Evolutionary conservation across 2,329 filamentous ascomycete species (phyloP).

Genomic region (Rutstroemia sp.): DNA sequence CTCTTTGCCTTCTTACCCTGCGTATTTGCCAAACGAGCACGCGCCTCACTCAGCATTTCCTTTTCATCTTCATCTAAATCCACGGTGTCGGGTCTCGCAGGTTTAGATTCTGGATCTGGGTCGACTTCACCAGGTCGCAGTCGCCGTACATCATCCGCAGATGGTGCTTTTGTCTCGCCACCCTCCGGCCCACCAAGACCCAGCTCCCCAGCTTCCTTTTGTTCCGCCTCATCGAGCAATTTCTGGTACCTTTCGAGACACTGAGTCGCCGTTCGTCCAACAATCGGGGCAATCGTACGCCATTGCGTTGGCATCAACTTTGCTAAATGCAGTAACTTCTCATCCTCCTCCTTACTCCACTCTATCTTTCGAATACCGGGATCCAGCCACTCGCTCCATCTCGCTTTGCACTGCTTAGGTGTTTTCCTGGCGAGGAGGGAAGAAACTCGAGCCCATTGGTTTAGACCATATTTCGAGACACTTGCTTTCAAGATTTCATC

Average conservation of each 20-base stretch:
- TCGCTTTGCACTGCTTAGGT: conserved; percentile 96
- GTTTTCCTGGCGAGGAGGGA: conserved; percentile 96
- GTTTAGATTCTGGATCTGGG: conserved; percentile 95
- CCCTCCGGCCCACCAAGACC: conserved; percentile 80
- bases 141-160: conserved; percentile 83
- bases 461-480: conserved; percentile 89
- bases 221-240: conserved; percentile 90
- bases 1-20: conserved; percentile 99
- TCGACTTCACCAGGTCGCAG: conserved; percentile 90
- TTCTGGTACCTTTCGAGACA: conserved; percentile 97
- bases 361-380: conserved; percentile 97
- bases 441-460: conserved; percentile 97
- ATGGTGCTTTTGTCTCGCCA: conserved; percentile 79
- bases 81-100: conserved; percentile 90
- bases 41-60: conserved; percentile 97
- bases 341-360: conserved; percentile 98
- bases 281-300: conserved; percentile 95
- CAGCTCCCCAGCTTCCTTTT: conserved; percentile 72
- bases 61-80: conserved; percentile 99
- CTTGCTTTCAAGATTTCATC: conserved; percentile 91
- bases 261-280: conserved; percentile 92
- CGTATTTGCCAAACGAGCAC: conserved; percentile 91
- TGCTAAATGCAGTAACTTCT: conserved; percentile 90
- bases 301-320: conserved; percentile 99
- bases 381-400: conserved; percentile 98